These are phyloP conservation scores for Uromyces viciae-fabae DNA, from an alignment of 1,284 basidiomycete species.

Conservation along the genomic window DNA sequence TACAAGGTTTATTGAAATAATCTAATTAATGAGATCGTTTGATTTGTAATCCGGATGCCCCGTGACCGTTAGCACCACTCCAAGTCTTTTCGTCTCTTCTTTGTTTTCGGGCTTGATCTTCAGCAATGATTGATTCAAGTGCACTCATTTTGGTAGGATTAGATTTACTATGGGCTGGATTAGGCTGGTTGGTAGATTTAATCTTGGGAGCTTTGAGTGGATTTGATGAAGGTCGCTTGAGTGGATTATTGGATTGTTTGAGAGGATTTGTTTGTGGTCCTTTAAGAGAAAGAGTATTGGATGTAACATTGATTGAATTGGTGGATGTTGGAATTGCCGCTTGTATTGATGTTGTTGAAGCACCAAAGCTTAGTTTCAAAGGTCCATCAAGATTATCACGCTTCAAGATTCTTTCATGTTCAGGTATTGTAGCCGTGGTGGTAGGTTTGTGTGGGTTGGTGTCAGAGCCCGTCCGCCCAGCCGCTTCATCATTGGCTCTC, in stretches of 20 bases:
- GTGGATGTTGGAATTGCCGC: background rate
- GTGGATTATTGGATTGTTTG: slow-evolving; percentile 27
- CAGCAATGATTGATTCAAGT: slow-evolving; percentile 43
- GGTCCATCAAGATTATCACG: slow-evolving; percentile 25
- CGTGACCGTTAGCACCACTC: slow-evolving; percentile 37
- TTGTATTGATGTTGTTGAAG: background rate
- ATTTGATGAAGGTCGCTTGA: slow-evolving; percentile 22
- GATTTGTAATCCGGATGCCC: slow-evolving; percentile 33
- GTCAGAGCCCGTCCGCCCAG: slow-evolving; percentile 51
- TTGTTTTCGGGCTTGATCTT: slow-evolving; percentile 37
- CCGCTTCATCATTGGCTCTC: slow-evolving; percentile 62
- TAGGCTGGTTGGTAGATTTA: background rate
- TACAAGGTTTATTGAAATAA: no score
- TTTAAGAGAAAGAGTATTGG: background rate
- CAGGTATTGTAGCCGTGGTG: background rate
- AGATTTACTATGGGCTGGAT: background rate
- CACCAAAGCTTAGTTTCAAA: slow-evolving; percentile 29
- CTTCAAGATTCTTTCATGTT: slow-evolving; percentile 24
- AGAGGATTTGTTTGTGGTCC: slow-evolving; percentile 10
- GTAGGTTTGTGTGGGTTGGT: background rate
- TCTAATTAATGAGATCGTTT: background rate
- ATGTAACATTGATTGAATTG: background rate
- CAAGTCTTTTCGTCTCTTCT: slow-evolving; percentile 29
- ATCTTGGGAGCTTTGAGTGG: slow-evolving; percentile 14
- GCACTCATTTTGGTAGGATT: slow-evolving; percentile 23